phyloP scores from a whole-genome alignment of 176 grass and related monocot genomes.

The Musa acuminata region DNA sequence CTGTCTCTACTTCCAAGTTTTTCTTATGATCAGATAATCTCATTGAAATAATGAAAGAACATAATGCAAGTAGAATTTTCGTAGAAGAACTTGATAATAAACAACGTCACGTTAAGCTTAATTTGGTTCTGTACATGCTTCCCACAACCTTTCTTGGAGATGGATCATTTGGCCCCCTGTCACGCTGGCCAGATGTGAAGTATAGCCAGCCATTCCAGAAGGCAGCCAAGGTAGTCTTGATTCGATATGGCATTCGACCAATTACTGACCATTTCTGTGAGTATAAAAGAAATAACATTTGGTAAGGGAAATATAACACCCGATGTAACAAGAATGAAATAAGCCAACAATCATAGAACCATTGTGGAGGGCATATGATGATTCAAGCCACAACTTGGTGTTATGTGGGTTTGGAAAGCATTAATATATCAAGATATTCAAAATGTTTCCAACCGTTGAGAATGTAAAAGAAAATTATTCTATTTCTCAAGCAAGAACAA shows the following conservation, averaged over 20 bases:
- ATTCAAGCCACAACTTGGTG: neutral
- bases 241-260: slow-evolving; percentile 66
- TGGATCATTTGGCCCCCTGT: slow-evolving; percentile 63
- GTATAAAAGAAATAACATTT: neutral
- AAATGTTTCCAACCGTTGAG: no score
- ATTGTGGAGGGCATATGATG: neutral
- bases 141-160: slow-evolving; percentile 71
- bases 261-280: slow-evolving; percentile 66
- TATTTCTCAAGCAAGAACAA: neutral
- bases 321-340: no score
- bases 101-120: slow-evolving; percentile 22
- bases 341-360: slow-evolving; percentile 32
- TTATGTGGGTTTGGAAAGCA: no score
- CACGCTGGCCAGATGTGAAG: slow-evolving; percentile 85
- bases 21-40: no score
- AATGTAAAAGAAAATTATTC: neutral
- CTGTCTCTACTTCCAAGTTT: slow-evolving; percentile 29
- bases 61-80: no score
- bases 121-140: slow-evolving; percentile 57
- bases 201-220: slow-evolving; percentile 73
- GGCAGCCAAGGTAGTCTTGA: slow-evolving; percentile 73
- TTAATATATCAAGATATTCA: no score
- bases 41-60: no score
- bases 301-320: neutral
- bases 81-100: no score